Evolutionary conservation across 495 filamentous ascomycete species (phyloP).

Genomic region (Aspergillus saccharolyticus): DNA sequence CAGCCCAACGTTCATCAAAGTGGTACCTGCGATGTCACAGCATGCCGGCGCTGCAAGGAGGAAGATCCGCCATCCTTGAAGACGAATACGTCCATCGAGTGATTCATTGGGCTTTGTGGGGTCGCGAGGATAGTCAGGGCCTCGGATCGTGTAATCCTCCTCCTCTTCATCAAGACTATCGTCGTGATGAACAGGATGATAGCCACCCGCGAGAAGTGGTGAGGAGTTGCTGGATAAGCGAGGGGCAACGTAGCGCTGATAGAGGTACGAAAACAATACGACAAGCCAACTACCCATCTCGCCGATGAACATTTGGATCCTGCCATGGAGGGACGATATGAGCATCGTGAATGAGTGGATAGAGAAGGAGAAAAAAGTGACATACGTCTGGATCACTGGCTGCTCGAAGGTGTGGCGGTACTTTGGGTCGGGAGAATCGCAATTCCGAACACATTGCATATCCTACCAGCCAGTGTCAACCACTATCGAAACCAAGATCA

Average conservation of each 20-base stretch:
- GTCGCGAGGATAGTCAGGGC: constrained; percentile 32
- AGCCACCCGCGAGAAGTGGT: constrained; percentile 52
- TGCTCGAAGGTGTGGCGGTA: constrained; percentile 73
- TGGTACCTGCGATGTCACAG: constrained; percentile 92
- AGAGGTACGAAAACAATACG: constrained; percentile 60
- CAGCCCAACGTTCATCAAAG: constrained; percentile 92
- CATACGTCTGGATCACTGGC: constrained; percentile 87
- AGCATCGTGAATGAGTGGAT: constrained; percentile 7
- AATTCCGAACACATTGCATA: constrained; percentile 92
- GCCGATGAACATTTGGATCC: constrained; percentile 86
- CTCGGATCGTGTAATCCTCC: constrained; percentile 33
- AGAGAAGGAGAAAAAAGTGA: neutral
- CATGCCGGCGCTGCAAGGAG: constrained; percentile 81
- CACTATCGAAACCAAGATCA: neutral
- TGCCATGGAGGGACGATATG: constrained; percentile 16
- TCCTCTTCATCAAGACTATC: constrained; percentile 46
- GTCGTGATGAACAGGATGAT: constrained; percentile 53
- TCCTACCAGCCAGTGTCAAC: constrained; percentile 51
- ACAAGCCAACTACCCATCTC: constrained; percentile 92
- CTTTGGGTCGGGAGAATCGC: constrained; percentile 66
- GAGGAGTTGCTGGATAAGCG: constrained; percentile 30
- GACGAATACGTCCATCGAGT: constrained; percentile 45
- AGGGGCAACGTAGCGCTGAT: constrained; percentile 49
- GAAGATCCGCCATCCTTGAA: constrained; percentile 67
- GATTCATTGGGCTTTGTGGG: constrained; percentile 46